These are phyloP conservation scores for Cryptococcus neoformans DNA, from an alignment of 1,284 basidiomycete species.

Conservation along the genomic window DNA sequence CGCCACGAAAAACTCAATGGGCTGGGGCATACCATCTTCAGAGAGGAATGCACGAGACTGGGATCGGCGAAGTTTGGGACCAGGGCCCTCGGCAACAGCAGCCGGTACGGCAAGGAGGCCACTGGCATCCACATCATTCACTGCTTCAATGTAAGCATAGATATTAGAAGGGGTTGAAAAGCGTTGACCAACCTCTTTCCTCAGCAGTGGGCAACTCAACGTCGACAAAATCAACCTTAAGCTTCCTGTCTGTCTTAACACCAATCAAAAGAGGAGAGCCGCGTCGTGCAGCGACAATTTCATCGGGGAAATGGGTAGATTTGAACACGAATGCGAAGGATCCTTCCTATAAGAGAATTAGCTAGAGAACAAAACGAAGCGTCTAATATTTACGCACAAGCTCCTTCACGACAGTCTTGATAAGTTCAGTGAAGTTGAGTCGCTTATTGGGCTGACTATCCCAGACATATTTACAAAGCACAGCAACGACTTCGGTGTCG, in stretches of 20 bases:
- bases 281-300: conserved; percentile 92
- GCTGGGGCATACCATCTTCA: conserved; percentile 96
- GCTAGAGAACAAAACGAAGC: too few relatives aligned
- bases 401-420: conserved; percentile 97
- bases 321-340: conserved; percentile 99
- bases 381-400: conserved; percentile 52
- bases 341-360: conserved; percentile 61
- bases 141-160: conserved; percentile 1
- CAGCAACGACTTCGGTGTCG: conserved; percentile 96
- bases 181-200: conserved; percentile 50
- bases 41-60: conserved; percentile 99
- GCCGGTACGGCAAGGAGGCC: conserved; percentile 72
- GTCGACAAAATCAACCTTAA: conserved; percentile 99
- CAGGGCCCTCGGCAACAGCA: conserved; percentile 51
- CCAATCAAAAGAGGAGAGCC: conserved; percentile 96
- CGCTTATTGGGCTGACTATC: conserved; percentile 89
- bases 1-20: conserved; percentile 99
- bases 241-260: conserved; percentile 99
- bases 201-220: conserved; percentile 83
- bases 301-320: conserved; percentile 92
- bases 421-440: conserved; percentile 82
- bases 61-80: conserved; percentile 84
- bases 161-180: neutral
- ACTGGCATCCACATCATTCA: conserved; percentile 30
- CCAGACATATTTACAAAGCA: conserved; percentile 94